phyloP scores from a whole-genome alignment of 805 yeast genomes.

The Saccharomycopsis vini region DNA sequence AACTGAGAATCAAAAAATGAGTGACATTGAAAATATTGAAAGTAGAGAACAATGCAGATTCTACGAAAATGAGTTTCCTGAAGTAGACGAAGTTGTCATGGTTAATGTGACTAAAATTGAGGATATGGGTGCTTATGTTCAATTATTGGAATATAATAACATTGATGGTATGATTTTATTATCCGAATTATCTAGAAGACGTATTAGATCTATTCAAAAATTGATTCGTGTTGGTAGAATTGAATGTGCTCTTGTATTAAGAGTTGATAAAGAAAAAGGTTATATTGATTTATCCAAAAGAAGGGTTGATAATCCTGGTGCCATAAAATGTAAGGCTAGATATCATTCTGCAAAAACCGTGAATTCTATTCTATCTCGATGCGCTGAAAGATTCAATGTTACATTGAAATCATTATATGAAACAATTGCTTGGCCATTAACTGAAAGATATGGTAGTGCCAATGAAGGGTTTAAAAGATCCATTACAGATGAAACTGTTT shows the following conservation, averaged over 20 bases:
- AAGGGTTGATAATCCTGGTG: conserved; percentile 96
- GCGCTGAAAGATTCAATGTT: conserved; percentile 91
- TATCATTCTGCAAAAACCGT: conserved; percentile 95
- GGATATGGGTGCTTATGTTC: conserved; percentile 99
- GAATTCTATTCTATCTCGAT: conserved; percentile 95
- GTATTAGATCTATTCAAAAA: conserved; percentile 96
- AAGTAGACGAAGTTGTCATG: conserved; percentile 98
- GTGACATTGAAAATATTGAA: conserved; percentile 24
- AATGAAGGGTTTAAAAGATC: conserved; percentile 96
- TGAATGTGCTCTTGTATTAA: conserved; percentile 93
- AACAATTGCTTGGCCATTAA: conserved; percentile 94
- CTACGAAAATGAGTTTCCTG: conserved; percentile 97
- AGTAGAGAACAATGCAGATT: conserved; percentile 88
- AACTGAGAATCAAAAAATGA: background rate
- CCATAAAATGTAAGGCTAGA: conserved; percentile 93
- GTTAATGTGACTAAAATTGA: conserved; percentile 98
- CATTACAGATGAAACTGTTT: conserved; percentile 79
- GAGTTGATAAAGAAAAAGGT: conserved; percentile 98
- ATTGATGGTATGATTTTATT: conserved; percentile 97
- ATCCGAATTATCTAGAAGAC: conserved; percentile 95
- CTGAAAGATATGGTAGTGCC: conserved; percentile 92
- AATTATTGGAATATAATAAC: conserved; percentile 91
- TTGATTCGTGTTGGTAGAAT: conserved; percentile 96
- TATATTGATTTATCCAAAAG: conserved; percentile 96
- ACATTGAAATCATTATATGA: conserved; percentile 80